These are phyloP conservation scores for Boletus pseudo-olivaceus DNA, from an alignment of 768 basidiomycete genomes.

Conservation along the genomic window DNA sequence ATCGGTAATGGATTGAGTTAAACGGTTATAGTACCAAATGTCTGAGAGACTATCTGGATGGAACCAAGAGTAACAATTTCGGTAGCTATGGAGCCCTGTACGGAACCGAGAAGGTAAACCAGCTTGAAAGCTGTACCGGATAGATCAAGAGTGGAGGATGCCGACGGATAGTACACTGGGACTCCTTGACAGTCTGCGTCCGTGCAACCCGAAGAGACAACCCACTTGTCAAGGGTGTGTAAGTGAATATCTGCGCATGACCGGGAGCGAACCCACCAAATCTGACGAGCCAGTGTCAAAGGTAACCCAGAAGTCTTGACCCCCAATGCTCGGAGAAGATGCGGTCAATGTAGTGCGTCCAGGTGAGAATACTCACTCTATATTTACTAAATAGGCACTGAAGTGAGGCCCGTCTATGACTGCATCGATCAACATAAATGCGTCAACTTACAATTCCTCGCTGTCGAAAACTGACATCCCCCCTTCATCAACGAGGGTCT, in stretches of 20 bases:
- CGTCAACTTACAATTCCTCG: constrained; percentile 32
- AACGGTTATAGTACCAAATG: constrained; percentile 37
- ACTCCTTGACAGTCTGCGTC: constrained; percentile 44
- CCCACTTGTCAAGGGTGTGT: constrained; percentile 39
- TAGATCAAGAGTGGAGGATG: constrained; percentile 29
- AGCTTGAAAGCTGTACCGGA: constrained; percentile 41
- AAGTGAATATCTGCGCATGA: constrained; percentile 1
- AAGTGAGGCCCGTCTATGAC: neutral
- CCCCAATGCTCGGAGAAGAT: constrained; percentile 36
- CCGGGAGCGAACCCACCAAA: constrained; percentile 33
- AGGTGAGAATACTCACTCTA: constrained; percentile 27
- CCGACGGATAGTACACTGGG: constrained; percentile 36
- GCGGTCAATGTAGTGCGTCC: neutral
- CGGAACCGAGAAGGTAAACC: constrained; percentile 51
- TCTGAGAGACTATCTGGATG: constrained; percentile 45
- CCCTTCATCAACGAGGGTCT: constrained; percentile 18
- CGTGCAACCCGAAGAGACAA: constrained; percentile 45
- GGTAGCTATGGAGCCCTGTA: constrained; percentile 47
- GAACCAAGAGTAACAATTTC: constrained; percentile 46
- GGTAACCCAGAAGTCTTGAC: constrained; percentile 42
- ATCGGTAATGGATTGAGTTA: neutral
- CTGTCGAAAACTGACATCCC: constrained; percentile 26
- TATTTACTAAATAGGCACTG: constrained; percentile 41
- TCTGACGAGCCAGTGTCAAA: constrained; percentile 60
- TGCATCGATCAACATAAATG: neutral